Evolutionary conservation across 257 asterid species (phyloP).

Genomic region (Leptodermis oblonga): DNA sequence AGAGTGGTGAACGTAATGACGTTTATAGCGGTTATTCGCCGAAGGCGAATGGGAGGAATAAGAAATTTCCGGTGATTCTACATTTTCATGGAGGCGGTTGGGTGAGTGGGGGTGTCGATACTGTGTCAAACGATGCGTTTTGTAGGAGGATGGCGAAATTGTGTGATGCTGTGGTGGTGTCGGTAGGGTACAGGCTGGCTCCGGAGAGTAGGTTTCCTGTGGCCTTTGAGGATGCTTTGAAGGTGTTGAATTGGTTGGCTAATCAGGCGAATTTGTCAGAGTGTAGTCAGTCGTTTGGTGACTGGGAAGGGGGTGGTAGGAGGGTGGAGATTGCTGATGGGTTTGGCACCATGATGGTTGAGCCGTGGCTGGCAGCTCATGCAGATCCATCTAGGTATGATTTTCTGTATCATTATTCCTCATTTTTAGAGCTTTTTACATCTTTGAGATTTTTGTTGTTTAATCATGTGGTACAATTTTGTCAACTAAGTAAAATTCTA

Average conservation of each 20-base stretch:
- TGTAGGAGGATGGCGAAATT: slow-evolving; percentile 67
- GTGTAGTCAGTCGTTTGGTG: slow-evolving; percentile 38
- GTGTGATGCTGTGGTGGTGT: slow-evolving; percentile 79
- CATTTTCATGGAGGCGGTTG: slow-evolving; percentile 93
- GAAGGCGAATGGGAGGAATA: slow-evolving; percentile 34
- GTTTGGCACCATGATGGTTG: slow-evolving; percentile 57
- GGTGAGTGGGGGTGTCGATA: slow-evolving; percentile 71
- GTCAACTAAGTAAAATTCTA: no score
- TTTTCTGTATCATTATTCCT: not conserved
- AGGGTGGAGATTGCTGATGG: slow-evolving; percentile 76
- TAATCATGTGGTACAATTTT: not conserved
- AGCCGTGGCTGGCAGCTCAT: slow-evolving; percentile 94
- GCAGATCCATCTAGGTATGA: slow-evolving; percentile 73
- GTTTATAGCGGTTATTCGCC: slow-evolving; percentile 72
- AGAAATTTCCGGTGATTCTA: slow-evolving; percentile 70
- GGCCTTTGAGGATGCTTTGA: slow-evolving; percentile 82
- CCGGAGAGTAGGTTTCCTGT: slow-evolving; percentile 85
- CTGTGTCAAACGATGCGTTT: slow-evolving; percentile 61
- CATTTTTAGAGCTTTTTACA: not conserved
- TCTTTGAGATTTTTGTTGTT: not conserved
- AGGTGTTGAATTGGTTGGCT: slow-evolving; percentile 70
- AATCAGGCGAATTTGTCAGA: slow-evolving; percentile 77
- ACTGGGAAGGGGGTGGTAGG: slow-evolving; percentile 37
- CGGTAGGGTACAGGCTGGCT: slow-evolving; percentile 85
- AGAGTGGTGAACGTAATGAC: slow-evolving; percentile 14